Evolutionary conservation across 768 basidiomycete genomes (phyloP).

Genomic region (Leccinellum luteum): DNA sequence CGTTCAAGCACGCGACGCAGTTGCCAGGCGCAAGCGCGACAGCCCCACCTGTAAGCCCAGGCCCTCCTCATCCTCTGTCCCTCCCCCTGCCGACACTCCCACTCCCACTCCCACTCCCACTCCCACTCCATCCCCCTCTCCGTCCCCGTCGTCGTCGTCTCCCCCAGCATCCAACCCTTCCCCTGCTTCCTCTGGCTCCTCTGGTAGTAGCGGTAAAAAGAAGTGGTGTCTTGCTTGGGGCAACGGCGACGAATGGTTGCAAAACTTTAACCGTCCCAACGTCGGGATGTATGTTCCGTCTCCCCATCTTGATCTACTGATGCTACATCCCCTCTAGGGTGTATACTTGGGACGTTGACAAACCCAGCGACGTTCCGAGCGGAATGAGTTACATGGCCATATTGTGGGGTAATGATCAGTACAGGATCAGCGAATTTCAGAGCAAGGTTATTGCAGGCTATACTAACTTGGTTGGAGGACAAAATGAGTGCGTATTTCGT

Average conservation of each 20-base stretch:
- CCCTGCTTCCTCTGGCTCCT: neutral
- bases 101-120: neutral
- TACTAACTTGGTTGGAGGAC: conserved; percentile 49
- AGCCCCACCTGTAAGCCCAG: conserved; percentile 53
- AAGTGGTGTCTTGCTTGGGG: conserved; percentile 72
- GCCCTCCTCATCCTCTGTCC: conserved; percentile 26
- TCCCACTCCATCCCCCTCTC: conserved; percentile 1
- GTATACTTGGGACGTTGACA: conserved; percentile 61
- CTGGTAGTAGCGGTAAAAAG: conserved; percentile 7
- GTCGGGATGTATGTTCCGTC: conserved; percentile 39
- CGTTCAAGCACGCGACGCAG: conserved; percentile 41
- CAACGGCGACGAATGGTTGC: conserved; percentile 45
- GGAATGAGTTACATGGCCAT: conserved; percentile 57
- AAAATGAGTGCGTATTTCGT: conserved; percentile 65
- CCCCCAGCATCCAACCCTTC: conserved; percentile 17
- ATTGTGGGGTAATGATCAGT: conserved; percentile 55
- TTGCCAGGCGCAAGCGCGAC: conserved; percentile 50
- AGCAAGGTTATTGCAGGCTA: conserved; percentile 46
- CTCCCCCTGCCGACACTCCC: neutral
- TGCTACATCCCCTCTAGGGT: conserved; percentile 29
- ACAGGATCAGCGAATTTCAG: conserved; percentile 44
- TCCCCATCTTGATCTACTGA: neutral
- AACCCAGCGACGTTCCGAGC: conserved; percentile 31
- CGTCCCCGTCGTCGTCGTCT: conserved; percentile 11
- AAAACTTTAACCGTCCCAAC: conserved; percentile 42